These are phyloP conservation scores for Penicillium polonicum DNA, from an alignment of 2,329 filamentous ascomycete genomes.

Conservation along the genomic window DNA sequence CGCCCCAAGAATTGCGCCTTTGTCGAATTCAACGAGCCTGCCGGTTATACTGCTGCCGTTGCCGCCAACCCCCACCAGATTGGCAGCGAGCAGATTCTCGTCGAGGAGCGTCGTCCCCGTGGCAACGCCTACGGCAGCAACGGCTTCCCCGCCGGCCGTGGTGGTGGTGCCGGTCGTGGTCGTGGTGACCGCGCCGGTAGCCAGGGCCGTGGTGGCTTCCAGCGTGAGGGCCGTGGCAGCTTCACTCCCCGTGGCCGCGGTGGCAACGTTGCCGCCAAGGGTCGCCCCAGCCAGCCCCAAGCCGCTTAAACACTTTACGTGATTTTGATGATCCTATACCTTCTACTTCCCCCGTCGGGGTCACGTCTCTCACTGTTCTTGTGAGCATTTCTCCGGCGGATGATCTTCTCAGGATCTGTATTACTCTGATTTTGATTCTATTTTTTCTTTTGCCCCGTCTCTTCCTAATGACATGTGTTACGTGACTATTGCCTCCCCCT, in stretches of 20 bases:
- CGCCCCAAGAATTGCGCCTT: conserved; percentile 92
- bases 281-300: conserved; percentile 47
- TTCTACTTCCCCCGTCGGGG: conserved; percentile 8
- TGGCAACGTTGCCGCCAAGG: conserved; percentile 51
- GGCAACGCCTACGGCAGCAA: conserved; percentile 68
- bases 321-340: conserved; percentile 13
- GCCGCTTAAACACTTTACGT: conserved; percentile 36
- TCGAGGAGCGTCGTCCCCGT: conserved; percentile 86
- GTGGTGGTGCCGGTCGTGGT: conserved; percentile 64
- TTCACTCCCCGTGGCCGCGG: conserved; percentile 65
- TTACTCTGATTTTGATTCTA: conserved; percentile 34
- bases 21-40: conserved; percentile 80
- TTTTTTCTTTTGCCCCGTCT: conserved; percentile 16
- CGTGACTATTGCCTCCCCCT: conserved; percentile 28
- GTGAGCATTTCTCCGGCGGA: conserved; percentile 12
- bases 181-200: conserved; percentile 66
- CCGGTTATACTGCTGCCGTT: conserved; percentile 80
- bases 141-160: conserved; percentile 60
- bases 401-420: conserved; percentile 36
- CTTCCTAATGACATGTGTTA: conserved; percentile 44
- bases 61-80: conserved; percentile 82
- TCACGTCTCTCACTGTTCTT: not conserved
- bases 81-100: conserved; percentile 75
- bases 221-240: conserved; percentile 66
- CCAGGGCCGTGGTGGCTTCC: conserved; percentile 66